Conservation (phyloP, 1,284 basidiomycete genomes). For the Cystobasidium pallidum region DNA sequence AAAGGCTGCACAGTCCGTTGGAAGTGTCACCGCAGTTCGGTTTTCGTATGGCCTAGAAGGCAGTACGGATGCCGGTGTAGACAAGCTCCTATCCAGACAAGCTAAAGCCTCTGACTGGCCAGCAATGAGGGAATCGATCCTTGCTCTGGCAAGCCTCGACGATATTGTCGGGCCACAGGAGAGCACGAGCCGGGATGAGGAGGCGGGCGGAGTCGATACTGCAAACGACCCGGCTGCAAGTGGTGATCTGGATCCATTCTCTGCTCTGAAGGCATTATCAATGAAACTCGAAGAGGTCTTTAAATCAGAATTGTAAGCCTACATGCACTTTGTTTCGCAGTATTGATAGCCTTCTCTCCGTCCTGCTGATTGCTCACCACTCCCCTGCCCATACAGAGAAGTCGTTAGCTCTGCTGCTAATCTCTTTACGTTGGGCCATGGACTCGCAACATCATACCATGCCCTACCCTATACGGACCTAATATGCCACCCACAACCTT, state of each 20-base stretch:
- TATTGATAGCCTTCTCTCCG: no score
- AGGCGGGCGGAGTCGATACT: neutral
- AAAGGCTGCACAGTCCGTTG: neutral
- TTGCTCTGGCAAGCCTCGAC: conserved; percentile 22
- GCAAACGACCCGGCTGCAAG: neutral
- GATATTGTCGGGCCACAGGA: conserved; percentile 17
- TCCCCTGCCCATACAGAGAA: conserved; percentile 12
- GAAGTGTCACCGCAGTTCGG: conserved; percentile 10
- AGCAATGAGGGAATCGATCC: conserved; percentile 18
- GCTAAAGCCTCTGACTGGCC: conserved; percentile 31
- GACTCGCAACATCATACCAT: conserved; percentile 7
- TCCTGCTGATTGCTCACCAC: neutral
- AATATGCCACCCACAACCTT: conserved; percentile 17
- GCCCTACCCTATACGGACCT: conserved; percentile 14
- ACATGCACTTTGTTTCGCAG: neutral
- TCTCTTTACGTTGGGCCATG: conserved; percentile 37
- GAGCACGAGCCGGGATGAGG: conserved; percentile 17
- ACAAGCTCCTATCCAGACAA: conserved; percentile 40
- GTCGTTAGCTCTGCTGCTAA: conserved; percentile 22
- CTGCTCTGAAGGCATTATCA: conserved; percentile 35
- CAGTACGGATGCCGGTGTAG: conserved; percentile 37
- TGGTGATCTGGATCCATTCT: conserved; percentile 20
- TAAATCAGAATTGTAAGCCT: conserved; percentile 35
- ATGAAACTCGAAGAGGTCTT: conserved; percentile 23
- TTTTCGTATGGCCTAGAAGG: conserved; percentile 42